Evolutionary conservation across 2,329 filamentous ascomycete species (phyloP).

Genomic region (Stagonosporopsis rhizophila): DNA sequence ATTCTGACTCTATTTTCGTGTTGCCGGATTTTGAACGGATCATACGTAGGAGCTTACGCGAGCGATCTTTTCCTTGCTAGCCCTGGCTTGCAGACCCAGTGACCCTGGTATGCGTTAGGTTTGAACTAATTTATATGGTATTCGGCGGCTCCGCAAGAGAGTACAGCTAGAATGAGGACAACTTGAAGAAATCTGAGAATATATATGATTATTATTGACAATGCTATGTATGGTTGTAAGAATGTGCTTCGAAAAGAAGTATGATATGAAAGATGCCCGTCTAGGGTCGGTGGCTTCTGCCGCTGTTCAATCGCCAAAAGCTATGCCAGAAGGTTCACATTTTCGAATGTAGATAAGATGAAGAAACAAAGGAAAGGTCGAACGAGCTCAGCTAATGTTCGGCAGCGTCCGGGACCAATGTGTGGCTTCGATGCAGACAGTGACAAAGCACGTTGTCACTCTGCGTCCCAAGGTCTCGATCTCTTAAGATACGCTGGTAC

Average conservation of each 20-base stretch:
- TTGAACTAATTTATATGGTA: neutral
- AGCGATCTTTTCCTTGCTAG: neutral
- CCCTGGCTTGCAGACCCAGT: neutral
- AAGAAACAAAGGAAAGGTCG: neutral
- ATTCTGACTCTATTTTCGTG: too few species aligned
- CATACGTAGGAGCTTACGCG: too few species aligned
- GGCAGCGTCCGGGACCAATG: neutral
- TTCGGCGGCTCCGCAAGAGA: too few species aligned
- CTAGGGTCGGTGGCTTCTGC: neutral
- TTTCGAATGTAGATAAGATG: neutral
- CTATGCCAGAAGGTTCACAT: neutral
- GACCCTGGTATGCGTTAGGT: neutral
- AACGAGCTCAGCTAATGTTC: neutral
- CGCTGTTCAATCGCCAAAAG: neutral
- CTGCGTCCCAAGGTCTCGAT: neutral
- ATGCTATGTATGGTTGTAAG: neutral
- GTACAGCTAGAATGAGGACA: too few species aligned
- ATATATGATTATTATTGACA: conserved; percentile 3
- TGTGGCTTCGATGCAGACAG: neutral
- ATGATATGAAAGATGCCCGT: neutral
- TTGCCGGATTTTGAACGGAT: too few species aligned
- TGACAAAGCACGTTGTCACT: neutral
- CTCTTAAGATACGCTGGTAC: conserved; percentile 2
- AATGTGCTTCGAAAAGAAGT: conserved; percentile 17
- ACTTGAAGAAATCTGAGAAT: too few species aligned